phyloP scores from a whole-genome alignment of 345 rosid species.

The Brassica incana region DNA sequence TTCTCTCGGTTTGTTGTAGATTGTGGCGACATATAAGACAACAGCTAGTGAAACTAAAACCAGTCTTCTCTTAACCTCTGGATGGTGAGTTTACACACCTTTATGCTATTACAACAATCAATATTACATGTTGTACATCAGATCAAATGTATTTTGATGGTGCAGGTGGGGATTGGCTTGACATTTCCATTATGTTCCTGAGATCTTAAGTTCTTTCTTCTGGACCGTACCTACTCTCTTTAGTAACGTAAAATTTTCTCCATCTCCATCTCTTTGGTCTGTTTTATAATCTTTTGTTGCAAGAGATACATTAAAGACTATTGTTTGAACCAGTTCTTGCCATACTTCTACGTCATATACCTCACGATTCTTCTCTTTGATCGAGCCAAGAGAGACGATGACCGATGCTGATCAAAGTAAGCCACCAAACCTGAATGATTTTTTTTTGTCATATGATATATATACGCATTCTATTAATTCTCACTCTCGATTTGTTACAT shows the following conservation, averaged over 20 bases:
- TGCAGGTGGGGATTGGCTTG: slow-evolving; percentile 95
- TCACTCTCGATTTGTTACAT: background rate
- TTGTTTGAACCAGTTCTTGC: slow-evolving; percentile 64
- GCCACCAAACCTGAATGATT: slow-evolving; percentile 33
- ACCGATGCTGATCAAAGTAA: slow-evolving; percentile 92
- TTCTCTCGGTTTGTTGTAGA: slow-evolving; percentile 45
- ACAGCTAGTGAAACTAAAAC: slow-evolving; percentile 79
- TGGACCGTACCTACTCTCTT: slow-evolving; percentile 94
- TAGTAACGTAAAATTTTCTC: slow-evolving; percentile 56
- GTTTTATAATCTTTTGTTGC: background rate
- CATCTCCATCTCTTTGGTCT: background rate
- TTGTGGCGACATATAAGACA: slow-evolving; percentile 76
- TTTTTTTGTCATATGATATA: background rate
- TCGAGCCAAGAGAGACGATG: slow-evolving; percentile 96
- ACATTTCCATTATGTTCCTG: slow-evolving; percentile 96
- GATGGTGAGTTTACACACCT: slow-evolving; percentile 61
- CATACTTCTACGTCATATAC: slow-evolving; percentile 83
- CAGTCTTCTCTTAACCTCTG: slow-evolving; percentile 92
- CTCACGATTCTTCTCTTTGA: slow-evolving; percentile 90
- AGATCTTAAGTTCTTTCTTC: slow-evolving; percentile 84
- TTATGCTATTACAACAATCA: background rate
- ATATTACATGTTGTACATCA: background rate
- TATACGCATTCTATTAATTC: background rate
- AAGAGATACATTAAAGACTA: background rate
- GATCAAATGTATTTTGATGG: background rate